Evolutionary conservation across 306 rosid species (phyloP).

Genomic region (Cucumis cinereus): DNA sequence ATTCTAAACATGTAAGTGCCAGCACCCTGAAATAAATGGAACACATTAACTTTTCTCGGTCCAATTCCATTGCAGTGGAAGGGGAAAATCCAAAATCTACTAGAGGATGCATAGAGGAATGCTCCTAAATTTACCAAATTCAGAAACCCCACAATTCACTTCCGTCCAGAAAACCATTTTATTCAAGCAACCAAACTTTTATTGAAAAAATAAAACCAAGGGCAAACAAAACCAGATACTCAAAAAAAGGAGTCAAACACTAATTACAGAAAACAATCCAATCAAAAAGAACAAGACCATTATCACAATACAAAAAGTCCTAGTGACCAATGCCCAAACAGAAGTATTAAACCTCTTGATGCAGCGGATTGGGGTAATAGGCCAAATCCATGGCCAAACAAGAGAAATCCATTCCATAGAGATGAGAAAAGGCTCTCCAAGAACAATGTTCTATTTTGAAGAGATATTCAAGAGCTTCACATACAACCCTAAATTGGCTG

Average conservation of each 20-base stretch:
- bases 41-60: slow-evolving; percentile 3
- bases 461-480: too few relatives aligned
- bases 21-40: slow-evolving; percentile 68
- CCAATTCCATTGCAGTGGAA: background rate
- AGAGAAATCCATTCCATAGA: too few relatives aligned
- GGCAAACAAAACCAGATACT: background rate
- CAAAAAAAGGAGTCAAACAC: background rate
- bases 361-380: too few relatives aligned
- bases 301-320: background rate
- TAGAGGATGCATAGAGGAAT: background rate
- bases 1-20: slow-evolving; percentile 98
- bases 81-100: background rate
- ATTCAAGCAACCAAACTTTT: background rate
- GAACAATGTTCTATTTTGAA: too few relatives aligned
- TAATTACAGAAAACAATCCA: background rate
- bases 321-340: background rate
- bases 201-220: background rate
- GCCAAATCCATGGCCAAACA: too few relatives aligned
- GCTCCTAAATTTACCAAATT: background rate
- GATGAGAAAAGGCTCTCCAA: too few relatives aligned
- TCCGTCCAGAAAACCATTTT: background rate
- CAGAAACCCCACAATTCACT: background rate
- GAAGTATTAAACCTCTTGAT: background rate
- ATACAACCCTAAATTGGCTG: too few relatives aligned
- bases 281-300: background rate